Base-by-base conservation (phyloP, 768 basidiomycete genomes). In the Lactarius vividus region DNA sequence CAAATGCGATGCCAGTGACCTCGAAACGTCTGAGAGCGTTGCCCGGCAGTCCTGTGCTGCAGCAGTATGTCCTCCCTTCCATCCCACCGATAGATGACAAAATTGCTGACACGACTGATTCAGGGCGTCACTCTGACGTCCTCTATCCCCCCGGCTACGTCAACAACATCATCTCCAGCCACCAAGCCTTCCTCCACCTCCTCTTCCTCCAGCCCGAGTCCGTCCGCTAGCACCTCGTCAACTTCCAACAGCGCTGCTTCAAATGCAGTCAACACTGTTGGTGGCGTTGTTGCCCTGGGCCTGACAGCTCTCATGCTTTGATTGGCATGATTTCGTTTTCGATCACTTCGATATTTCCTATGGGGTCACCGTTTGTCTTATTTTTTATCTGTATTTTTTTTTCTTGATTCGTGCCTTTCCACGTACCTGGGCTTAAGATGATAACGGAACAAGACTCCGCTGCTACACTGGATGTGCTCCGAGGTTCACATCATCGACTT, bases 1-100 rank as follows among this genome's bases (percentile, higher is more conserved):
- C 4, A 68, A 75, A n/a, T 89, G 88, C 78, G 66, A 69, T 0
- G 82, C 80, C 56, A 44, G 40, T 13, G 85, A 88, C 71, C 77
- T 86, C 63, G 37, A 69, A 29, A 70, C 59, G 15, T 83, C 87
- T n/a, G 72, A 81, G 59, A 23, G 62, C 0, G 74, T 73, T 61
- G 81, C 86, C 7, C 74, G 79, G 57, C 56, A 68, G 2, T 69
- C 84, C 52, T 88, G 87, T 66, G 72, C 72, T 0, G 74, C 78
- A 53, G 85, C 82, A 49, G 86, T 88, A 77, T n/a, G 65, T 64
- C 28, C 28, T 15, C 33, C 29, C 15, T 35, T 39, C 39, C 20
- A 15, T 23, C 13, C 10, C 6, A 11, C 33, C 31, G n/a, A 20
- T 1, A 11, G 6, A 6, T 18, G 61, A 37, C 29, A 20, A 4